These are phyloP conservation scores for Clarireedia paspali DNA, from an alignment of 2,329 filamentous ascomycete species.

Conservation along the genomic window DNA sequence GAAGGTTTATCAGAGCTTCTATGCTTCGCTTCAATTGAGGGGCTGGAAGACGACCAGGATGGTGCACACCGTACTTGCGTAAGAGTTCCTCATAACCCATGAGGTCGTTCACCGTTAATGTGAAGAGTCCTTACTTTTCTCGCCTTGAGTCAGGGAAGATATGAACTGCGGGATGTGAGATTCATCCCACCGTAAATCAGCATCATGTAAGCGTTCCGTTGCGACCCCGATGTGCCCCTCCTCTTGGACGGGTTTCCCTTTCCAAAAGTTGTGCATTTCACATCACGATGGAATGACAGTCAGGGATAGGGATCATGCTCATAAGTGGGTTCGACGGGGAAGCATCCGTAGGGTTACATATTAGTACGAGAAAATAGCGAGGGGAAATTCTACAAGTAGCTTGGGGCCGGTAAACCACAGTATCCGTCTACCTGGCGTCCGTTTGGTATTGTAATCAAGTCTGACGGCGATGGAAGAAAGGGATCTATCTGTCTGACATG, in stretches of 20 bases:
- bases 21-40: neutral
- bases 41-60: neutral
- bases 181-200: neutral
- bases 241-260: neutral
- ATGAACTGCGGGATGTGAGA: neutral
- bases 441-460: slow-evolving; percentile 3
- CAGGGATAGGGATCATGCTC: neutral
- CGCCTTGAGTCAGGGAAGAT: neutral
- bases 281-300: neutral
- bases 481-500: neutral
- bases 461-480: neutral
- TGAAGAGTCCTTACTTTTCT: neutral
- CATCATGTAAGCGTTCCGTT: neutral
- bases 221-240: neutral
- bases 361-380: neutral
- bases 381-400: neutral
- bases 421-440: slow-evolving; percentile 8
- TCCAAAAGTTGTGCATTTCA: slow-evolving; percentile 3
- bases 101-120: slow-evolving; percentile 1
- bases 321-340: slow-evolving; percentile 6
- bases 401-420: neutral
- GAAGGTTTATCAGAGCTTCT: slow-evolving; percentile 1
- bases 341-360: slow-evolving; percentile 3
- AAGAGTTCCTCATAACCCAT: neutral
- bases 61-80: neutral